Base-by-base conservation (phyloP, 495 filamentous ascomycete genomes). In the Bacidia rubella region DNA sequence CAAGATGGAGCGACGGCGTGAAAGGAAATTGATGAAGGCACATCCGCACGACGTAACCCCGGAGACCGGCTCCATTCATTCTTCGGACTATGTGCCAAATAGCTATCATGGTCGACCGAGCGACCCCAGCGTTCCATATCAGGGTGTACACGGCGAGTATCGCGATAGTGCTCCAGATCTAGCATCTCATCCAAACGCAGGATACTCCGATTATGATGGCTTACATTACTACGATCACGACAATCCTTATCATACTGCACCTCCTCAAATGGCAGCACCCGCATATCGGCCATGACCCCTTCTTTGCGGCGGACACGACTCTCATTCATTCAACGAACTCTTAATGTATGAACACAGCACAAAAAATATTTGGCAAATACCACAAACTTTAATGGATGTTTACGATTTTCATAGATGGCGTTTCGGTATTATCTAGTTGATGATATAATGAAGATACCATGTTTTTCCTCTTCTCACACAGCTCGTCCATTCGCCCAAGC, bases 1-100 rank as follows among this genome's bases (percentile, higher is more conserved):
- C 50, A 70, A 76, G 60, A 68, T 71, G 50, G 63, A 63, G 38
- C 56, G 68, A 26, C 65, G 72, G 25, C 67, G 66, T 35, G 55
- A 65, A 17, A 71, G 54, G 47, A 52, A 48, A 26, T 35, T 59
- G 9, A 25, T 57, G 44, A 55, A 39, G 45, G 12, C 29, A 23
- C 27, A 44, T 9, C 24, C 50, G 39, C 41, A 44, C 20, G 41
- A 17, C 19, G 5, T 20, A 27, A 49, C 19, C 38, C 20, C 7
- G 38, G 49, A 11, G 26, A 35, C 7, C 29, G 29, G 29, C 7
- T 35, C 29, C 15, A 35, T 35, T 15, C 29, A 35, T 35, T 44
- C 15, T 11, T 38, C 24, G 27, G 47, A 38, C 29, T 10, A 50
- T 50, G 19, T 38, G n/a, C 19, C 47, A 35, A 12, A 21, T n/a